These are phyloP conservation scores for Trichophyton verrucosum DNA, from an alignment of 2,329 filamentous ascomycete species.

Conservation along the genomic window DNA sequence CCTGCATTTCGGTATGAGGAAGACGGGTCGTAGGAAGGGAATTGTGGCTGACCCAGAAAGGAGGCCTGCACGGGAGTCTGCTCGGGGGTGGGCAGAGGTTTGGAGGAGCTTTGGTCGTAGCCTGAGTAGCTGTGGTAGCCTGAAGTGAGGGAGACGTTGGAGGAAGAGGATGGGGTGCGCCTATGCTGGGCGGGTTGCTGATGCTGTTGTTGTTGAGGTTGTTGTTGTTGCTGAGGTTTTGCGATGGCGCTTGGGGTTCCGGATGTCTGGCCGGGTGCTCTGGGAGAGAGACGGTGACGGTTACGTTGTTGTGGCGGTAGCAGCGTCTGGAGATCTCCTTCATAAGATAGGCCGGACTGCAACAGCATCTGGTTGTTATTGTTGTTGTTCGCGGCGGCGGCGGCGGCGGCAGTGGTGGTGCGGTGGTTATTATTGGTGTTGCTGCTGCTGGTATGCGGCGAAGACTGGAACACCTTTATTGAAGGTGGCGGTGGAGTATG, in stretches of 20 bases:
- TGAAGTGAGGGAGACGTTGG: conserved; percentile 30
- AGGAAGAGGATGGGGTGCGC: conserved; percentile 31
- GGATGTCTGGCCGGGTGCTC: background rate
- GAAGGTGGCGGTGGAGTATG: conserved; percentile 15
- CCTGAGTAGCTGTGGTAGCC: conserved; percentile 31
- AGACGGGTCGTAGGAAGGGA: conserved; percentile 35
- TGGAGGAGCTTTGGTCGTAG: conserved; percentile 32
- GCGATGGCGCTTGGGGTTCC: background rate
- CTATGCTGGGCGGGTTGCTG: conserved; percentile 16
- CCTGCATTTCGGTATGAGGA: conserved; percentile 31
- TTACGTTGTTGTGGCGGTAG: conserved; percentile 15
- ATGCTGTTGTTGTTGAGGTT: background rate
- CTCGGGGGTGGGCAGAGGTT: conserved; percentile 44
- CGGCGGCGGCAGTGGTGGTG: background rate
- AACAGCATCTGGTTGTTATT: conserved; percentile 27
- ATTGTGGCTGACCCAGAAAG: conserved; percentile 33
- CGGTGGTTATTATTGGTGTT: conserved; percentile 3
- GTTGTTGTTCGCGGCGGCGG: conserved; percentile 2
- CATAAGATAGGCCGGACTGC: conserved; percentile 15
- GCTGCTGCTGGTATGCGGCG: conserved; percentile 14
- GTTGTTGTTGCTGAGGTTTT: background rate
- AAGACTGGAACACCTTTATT: conserved; percentile 21
- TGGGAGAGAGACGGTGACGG: background rate
- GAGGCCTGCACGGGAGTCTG: conserved; percentile 43
- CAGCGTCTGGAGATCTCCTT: conserved; percentile 8